Base-by-base conservation (phyloP, 2,329 filamentous ascomycete species). In the Pestalotiopsis sp. region DNA sequence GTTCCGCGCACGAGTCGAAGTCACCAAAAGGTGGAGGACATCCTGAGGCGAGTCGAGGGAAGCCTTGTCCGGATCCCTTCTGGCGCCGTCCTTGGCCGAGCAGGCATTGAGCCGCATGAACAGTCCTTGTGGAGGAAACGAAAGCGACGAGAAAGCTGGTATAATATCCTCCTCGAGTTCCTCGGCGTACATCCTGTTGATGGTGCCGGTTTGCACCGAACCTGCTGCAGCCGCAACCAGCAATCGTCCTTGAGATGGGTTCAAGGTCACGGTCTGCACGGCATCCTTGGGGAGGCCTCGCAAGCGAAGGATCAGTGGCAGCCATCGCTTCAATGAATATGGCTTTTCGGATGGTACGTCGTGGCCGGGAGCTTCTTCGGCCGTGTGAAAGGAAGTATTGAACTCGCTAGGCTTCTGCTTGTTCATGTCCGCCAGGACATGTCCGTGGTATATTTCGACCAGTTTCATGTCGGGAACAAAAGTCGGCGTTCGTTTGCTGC, bases 101-200 rank as follows among this genome's bases (percentile, higher is more conserved):
- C 80, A 84, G 13, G 78, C 78, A 31, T 80, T 79, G 17, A 85
- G 75, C 12, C 82, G 77, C 68, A 83, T 76, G 68, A 85, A 84
- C n/a, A 85, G 71, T 0, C 81, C 79, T 49, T 79, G 12, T 0
- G 74, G 72, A 0, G 81, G 76, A 60, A 80, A 80, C 0, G 23
- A 60, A 5, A 78, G 73, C 0, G 65, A 69, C 2, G 65, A 64
- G 45, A 78, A 77, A 3, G 70, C 58, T 1, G 76, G 77, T 2
- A 71, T 57, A 9, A 82, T 72, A 4, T 76, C 75, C 4, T 79
- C 77, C 4, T 74, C 62, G 4, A 83, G 66, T 23, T 81, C 78
- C 60, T 81, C 80, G 1, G 70, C 73, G 45, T 76, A 78, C 7
- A 76, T 67, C 6, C 75, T 72, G 68, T 79, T 81, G 45, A 78